Percentiles rank a stretch among this genome's conserved stretches.
Conservation (phyloP, 345 rosid species). For the Litchi chinensis region DNA sequence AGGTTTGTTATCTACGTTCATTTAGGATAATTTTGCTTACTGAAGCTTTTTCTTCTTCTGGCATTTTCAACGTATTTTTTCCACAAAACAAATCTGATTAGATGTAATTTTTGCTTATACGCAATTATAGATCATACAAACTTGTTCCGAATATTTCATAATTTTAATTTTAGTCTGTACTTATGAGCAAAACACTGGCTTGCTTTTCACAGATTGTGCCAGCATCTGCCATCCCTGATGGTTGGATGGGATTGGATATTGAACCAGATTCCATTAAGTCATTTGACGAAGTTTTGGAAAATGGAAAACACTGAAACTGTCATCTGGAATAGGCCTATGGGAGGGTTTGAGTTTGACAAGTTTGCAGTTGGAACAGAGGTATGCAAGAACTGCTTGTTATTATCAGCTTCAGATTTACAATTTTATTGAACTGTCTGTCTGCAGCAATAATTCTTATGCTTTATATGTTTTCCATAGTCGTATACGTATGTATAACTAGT, state of each 20-base stretch:
- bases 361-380: constrained; percentile 92
- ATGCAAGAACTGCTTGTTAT: constrained; percentile 13
- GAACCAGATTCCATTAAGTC: constrained; percentile 81
- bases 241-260: constrained; percentile 96
- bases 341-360: constrained; percentile 89
- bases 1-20: constrained; percentile 47
- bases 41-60: neutral
- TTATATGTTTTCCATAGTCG: neutral
- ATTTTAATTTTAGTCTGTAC: neutral
- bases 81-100: neutral
- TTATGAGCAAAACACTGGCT: constrained; percentile 1
- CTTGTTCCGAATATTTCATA: neutral
- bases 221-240: constrained; percentile 79
- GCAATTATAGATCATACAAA: neutral
- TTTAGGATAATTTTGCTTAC: neutral
- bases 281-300: constrained; percentile 71
- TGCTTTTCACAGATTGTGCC: constrained; percentile 63
- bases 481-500: neutral
- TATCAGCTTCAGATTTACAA: constrained; percentile 4
- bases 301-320: constrained; percentile 85
- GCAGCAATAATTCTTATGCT: neutral
- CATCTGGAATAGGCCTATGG: constrained; percentile 99
- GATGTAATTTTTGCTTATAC: neutral
- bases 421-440: neutral
- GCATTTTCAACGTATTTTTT: neutral